Evolutionary conservation across 75 land plant genomes (phyloP), one percentile per base, ranked within the genome.

Genomic region (Selaginella moellendorffii): DNA sequence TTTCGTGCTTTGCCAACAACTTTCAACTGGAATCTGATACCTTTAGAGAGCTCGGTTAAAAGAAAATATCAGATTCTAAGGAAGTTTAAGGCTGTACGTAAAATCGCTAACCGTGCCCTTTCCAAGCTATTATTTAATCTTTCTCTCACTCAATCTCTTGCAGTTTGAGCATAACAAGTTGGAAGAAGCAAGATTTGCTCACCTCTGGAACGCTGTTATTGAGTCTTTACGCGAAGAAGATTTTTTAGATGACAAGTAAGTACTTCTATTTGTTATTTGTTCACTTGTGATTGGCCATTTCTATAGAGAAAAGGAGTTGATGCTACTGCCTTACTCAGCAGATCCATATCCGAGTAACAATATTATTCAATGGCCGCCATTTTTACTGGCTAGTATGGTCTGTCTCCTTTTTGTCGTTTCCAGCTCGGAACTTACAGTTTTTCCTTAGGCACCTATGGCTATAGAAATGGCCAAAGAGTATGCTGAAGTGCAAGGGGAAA

Each of bases 331-430:
- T 8, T 56, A 56, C 24, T 56, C 59, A 21, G 5, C 59, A 21
- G 59, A 56, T 24, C 59, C 59, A 56, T 36, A 36, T 36, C 5
- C 46, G 46, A 56, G 9, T 24, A 19, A 21, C 9, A 56, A 56
- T 21, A 19, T 56, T 8, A 19, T 56, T 9, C 59, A 56, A 25
- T 56, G 59, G 59, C 59, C 59, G 2, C 59, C 59, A 21, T 56
- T 56, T 56, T 19, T 56, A 56, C 59, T 56, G 59, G 59, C 59
- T 56, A 56, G 59, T 19, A 56, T 21, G 59, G 59, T 56, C n/a
- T n/a, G 14, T 36, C 14, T 36, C 5, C 46, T 36, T 36, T 36
- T 36, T 36, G 46, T 36, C 46, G 46, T 36, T 36, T 36, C 5
- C n/a, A n/a, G n/a, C 46, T 36, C 5, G 14, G 14, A 5, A 5